phyloP scores from a whole-genome alignment of 2,329 filamentous ascomycete species.

The Xylariaceae sp. region DNA sequence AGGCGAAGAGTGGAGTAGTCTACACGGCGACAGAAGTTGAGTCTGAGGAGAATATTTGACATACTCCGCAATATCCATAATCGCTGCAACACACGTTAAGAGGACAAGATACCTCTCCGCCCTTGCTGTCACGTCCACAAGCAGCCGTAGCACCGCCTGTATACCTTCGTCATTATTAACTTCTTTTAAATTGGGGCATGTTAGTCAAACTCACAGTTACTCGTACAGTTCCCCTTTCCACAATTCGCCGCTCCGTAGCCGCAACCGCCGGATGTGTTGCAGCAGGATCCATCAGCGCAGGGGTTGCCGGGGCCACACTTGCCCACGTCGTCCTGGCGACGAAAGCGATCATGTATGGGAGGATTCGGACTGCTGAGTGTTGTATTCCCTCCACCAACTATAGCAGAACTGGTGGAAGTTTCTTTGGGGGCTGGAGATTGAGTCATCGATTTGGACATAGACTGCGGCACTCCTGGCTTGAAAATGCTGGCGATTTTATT shows the following conservation, averaged over 20 bases:
- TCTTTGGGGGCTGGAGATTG: no score
- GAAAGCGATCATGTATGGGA: background rate
- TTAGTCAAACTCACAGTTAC: slow-evolving; percentile 3
- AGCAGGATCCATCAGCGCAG: slow-evolving; percentile 8
- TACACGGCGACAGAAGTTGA: background rate
- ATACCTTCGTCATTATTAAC: no score
- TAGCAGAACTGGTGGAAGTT: no score
- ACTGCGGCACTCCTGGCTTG: no score
- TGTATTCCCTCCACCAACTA: no score
- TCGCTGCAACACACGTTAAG: slow-evolving; percentile 7
- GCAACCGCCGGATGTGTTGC: slow-evolving; percentile 6
- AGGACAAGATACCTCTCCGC: slow-evolving; percentile 1
- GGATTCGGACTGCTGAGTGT: no score
- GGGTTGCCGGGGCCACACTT: background rate
- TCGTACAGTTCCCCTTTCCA: slow-evolving; percentile 5
- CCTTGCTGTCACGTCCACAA: slow-evolving; percentile 11
- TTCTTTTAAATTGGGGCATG: background rate
- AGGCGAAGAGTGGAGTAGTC: no score
- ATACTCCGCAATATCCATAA: slow-evolving; percentile 8
- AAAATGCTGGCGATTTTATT: no score
- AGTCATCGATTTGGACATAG: no score
- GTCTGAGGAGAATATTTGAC: background rate
- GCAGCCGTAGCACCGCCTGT: slow-evolving; percentile 1
- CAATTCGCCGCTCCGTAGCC: slow-evolving; percentile 20
- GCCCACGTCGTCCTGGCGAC: background rate